These are phyloP conservation scores for Pseudonectria foliicola DNA, from an alignment of 2,329 filamentous ascomycete species.

Conservation along the genomic window DNA sequence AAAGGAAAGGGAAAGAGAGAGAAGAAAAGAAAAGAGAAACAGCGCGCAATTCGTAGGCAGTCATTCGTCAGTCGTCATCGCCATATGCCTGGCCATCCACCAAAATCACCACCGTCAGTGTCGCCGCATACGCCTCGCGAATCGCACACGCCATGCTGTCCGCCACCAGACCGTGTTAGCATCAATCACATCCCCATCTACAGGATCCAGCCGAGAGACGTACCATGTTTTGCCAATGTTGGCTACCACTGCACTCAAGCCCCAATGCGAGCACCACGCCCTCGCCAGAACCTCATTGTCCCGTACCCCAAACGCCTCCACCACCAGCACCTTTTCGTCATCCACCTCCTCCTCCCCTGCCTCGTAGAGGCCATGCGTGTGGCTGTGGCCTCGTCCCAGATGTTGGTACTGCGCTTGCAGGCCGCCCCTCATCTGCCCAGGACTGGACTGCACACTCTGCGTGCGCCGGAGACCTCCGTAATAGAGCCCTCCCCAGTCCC, in stretches of 20 bases:
- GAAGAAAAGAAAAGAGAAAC: conserved; percentile 4
- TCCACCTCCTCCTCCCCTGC: conserved; percentile 37
- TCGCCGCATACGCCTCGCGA: conserved; percentile 67
- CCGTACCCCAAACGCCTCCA: conserved; percentile 64
- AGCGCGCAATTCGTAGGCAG: conserved; percentile 14
- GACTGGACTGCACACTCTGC: conserved; percentile 29
- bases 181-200: no score
- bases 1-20: no score
- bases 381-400: conserved; percentile 11
- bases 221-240: conserved; percentile 62
- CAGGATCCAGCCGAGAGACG: conserved; percentile 20
- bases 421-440: conserved; percentile 20
- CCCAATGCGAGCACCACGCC: conserved; percentile 73
- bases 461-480: conserved; percentile 13
- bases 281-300: conserved; percentile 72
- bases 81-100: conserved; percentile 43
- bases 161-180: neutral
- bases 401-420: conserved; percentile 20
- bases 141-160: conserved; percentile 64
- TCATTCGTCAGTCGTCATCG: conserved; percentile 32
- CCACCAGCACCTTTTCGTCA: conserved; percentile 59
- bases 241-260: conserved; percentile 62
- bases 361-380: conserved; percentile 11
- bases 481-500: conserved; percentile 55
- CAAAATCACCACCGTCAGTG: conserved; percentile 64